Evolutionary conservation across 345 rosid species (phyloP), one percentile per base, ranked within the genome.

Genomic region (Lepidium didymum): DNA sequence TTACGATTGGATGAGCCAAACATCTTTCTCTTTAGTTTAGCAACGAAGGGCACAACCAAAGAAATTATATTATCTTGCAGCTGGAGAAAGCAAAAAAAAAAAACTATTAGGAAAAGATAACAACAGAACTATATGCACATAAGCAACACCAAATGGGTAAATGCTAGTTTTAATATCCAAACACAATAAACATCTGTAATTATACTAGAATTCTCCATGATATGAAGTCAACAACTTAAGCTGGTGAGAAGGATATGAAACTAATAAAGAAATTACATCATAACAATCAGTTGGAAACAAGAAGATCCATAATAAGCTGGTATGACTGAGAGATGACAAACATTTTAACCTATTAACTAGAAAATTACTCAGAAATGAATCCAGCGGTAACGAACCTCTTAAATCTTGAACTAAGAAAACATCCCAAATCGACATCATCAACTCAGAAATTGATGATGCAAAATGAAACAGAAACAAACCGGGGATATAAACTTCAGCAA

Each of bases 1-100:
- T 80, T 79, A 87, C 94, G 80, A 49, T 50, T 83, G 7, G 84
- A 74, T 18, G 87, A 75, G 14, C 80, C 85, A 31, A 84, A 90
- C 96, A 90, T 90, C 68, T 51, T 81, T 21, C 31, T 34, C 57
- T 51, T 33, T 61, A 44, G 53, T 60, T 13, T 65, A 19, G 61
- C 60, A 53, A 58, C 62, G 35, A 31, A 45, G 29, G 52, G 12
- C 18, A 5, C 41, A 67, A 57, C 51, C 73, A 74, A 62, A 40
- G 56, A 45, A 53, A 29, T 2, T n/a, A 16, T 58, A 23, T 23
- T 21, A 52, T 35, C 77, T 51, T 59, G 56, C 9, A 51, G 62
- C 67, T 41, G 49, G 56, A 10, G 15, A 41, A 33, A 2, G n/a
- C n/a, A 5, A 5, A 62, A 23, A 4, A 25, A 18, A 29, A 31